Evolutionary conservation across 2,329 filamentous ascomycete genomes (phyloP).

Genomic region (Ophioceras dolichostomum): DNA sequence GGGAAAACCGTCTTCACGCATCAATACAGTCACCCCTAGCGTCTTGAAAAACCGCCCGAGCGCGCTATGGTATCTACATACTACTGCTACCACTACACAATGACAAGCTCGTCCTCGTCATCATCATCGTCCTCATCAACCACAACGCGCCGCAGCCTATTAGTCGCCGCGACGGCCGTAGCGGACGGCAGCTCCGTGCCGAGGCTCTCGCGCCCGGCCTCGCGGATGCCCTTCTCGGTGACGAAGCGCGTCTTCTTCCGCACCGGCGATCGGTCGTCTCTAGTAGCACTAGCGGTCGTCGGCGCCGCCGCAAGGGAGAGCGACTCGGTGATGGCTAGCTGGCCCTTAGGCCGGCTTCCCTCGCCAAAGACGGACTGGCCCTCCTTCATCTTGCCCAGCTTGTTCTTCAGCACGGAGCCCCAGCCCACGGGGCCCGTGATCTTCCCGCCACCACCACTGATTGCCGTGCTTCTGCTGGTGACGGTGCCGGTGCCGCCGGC

Average conservation of each 20-base stretch:
- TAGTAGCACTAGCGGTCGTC: slow-evolving; percentile 2
- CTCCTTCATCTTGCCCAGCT: slow-evolving; percentile 49
- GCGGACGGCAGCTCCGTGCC: slow-evolving; percentile 31
- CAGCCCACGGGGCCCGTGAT: slow-evolving; percentile 29
- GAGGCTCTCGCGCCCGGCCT: slow-evolving; percentile 64
- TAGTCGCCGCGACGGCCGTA: not conserved
- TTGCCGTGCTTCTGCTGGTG: slow-evolving; percentile 3
- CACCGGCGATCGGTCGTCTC: slow-evolving; percentile 29
- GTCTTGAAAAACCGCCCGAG: too few relatives aligned
- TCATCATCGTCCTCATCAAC: slow-evolving; percentile 26
- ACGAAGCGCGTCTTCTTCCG: slow-evolving; percentile 70
- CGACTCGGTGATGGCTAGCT: too few relatives aligned
- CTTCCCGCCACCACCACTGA: slow-evolving; percentile 4
- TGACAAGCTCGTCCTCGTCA: slow-evolving; percentile 35
- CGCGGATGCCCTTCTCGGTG: slow-evolving; percentile 63
- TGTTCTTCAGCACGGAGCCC: slow-evolving; percentile 41
- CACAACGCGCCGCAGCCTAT: slow-evolving; percentile 16
- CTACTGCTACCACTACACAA: too few relatives aligned
- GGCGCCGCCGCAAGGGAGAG: slow-evolving; percentile 3
- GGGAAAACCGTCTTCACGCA: too few relatives aligned
- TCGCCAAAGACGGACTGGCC: slow-evolving; percentile 20
- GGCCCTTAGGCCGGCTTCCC: not conserved
- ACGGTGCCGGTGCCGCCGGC: slow-evolving; percentile 6
- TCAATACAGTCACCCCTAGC: too few relatives aligned
- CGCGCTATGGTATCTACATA: too few relatives aligned